Conservation (phyloP, 2,329 filamentous ascomycete species). For the Fusarium pseudoanthophilum region DNA sequence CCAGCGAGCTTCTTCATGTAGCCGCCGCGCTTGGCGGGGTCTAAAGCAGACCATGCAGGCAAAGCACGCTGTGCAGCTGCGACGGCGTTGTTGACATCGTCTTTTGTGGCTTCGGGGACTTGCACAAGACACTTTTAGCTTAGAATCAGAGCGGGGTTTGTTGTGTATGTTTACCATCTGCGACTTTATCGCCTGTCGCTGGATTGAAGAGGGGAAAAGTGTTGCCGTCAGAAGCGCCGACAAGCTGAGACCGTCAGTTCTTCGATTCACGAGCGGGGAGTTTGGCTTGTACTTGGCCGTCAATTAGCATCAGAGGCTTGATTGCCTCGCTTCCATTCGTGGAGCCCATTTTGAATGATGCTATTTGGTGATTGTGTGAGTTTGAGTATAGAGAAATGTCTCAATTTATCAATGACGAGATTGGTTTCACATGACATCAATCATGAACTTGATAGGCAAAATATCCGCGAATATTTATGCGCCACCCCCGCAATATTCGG, state of each 20-base stretch:
- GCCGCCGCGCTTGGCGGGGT: constrained; percentile 52
- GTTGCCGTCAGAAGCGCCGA: constrained; percentile 29
- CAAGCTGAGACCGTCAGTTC: constrained; percentile 16
- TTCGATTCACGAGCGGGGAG: neutral
- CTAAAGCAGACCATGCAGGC: constrained; percentile 56
- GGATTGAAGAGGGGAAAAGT: constrained; percentile 37
- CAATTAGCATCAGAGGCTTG: constrained; percentile 30
- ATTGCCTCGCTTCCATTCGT: neutral
- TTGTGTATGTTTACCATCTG: constrained; percentile 5
- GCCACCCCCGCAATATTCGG: neutral
- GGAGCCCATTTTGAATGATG: neutral
- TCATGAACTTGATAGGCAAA: neutral
- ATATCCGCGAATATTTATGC: neutral
- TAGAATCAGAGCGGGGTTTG: fast-evolving
- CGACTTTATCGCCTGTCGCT: constrained; percentile 27
- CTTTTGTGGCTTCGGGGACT: constrained; percentile 55
- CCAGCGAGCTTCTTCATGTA: constrained; percentile 58
- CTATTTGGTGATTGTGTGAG: too few species aligned
- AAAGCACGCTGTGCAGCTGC: constrained; percentile 61
- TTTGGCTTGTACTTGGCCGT: constrained; percentile 16
- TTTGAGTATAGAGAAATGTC: neutral
- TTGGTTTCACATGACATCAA: constrained; percentile 14
- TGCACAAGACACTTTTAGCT: neutral
- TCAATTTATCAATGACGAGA: neutral
- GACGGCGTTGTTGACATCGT: constrained; percentile 60